A percentile compares a stretch with the other conserved stretches of the same genome.
These are phyloP conservation scores for Leccinum ochraceum DNA, from an alignment of 768 basidiomycete species.

Conservation along the genomic window DNA sequence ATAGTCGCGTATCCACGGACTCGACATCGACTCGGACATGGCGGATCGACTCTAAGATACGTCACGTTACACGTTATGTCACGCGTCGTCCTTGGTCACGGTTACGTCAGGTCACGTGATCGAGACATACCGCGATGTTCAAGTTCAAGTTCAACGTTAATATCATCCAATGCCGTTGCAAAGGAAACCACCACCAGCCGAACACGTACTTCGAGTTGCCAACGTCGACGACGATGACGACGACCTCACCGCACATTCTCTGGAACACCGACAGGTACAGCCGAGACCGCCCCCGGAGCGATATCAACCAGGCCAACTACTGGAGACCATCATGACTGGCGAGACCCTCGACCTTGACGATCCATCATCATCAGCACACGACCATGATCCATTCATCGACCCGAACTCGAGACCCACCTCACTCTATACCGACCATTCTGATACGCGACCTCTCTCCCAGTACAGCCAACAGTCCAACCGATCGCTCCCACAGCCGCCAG, in stretches of 20 bases:
- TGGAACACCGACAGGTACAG: slow-evolving; percentile 4
- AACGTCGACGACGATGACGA: slow-evolving; percentile 3
- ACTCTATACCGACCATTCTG: slow-evolving; percentile 29
- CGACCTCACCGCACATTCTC: slow-evolving; percentile 10
- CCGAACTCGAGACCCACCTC: slow-evolving; percentile 31
- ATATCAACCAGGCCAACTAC: slow-evolving; percentile 62
- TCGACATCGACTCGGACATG: slow-evolving; percentile 41
- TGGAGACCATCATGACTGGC: slow-evolving; percentile 64
- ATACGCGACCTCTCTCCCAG: slow-evolving; percentile 33
- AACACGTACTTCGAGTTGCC: background rate
- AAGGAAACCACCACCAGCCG: slow-evolving; percentile 25
- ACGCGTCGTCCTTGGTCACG: slow-evolving; percentile 23
- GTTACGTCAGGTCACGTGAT: slow-evolving; percentile 27
- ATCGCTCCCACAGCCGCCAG: slow-evolving; percentile 27
- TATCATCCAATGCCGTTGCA: slow-evolving; percentile 6
- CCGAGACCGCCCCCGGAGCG: slow-evolving; percentile 30
- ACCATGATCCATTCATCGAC: slow-evolving; percentile 32
- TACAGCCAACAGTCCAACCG: slow-evolving; percentile 38
- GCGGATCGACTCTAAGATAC: background rate
- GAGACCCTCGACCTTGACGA: slow-evolving; percentile 59
- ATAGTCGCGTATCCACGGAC: slow-evolving; percentile 61
- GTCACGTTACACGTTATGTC: slow-evolving; percentile 20
- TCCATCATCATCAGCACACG: slow-evolving; percentile 29
- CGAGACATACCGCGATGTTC: background rate
- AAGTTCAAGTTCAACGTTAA: background rate